Evolutionary conservation across 2,329 filamentous ascomycete species (phyloP), one percentile per base, ranked within the genome.

Genomic region (Diaporthe ilicicola): DNA sequence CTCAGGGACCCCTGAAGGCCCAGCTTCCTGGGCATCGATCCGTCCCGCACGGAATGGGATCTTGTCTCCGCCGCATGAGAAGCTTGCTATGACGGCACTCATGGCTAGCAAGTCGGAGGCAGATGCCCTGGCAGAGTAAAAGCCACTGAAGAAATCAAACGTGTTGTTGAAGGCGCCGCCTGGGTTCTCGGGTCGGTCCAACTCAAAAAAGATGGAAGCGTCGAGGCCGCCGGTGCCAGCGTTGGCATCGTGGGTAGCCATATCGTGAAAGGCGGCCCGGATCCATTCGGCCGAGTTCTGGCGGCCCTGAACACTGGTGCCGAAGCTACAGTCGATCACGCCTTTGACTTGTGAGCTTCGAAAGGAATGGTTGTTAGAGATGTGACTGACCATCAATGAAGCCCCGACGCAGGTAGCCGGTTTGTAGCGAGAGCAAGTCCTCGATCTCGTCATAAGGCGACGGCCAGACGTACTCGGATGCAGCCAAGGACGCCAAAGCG

Each of bases 261-360:
- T 76, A 64, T 80, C 78, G 65, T 80, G 78, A 67, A 77, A 80
- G 4, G 75, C 77, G 9, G 78, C 79, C 2, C 78, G 76, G 46
- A 80, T 74, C 78, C 78, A 80, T 73, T 80, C 78, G 2, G 77
- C 78, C 6, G 78, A 73, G 67, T 76, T 77, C 32, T 77, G 75
- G 17, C 74, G 74, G 32, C 77, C 77, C 10, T 72, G 70, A 39
- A 71, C 59, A 62, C 72, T 76, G 39, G 70, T 67, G 22, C 76
- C 74, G 9, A 74, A 73, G 27, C 59, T 42, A 48, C 59, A 62
- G 59, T 48, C 48, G 19, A 48, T 7, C 10, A 48, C 44, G 44
- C 59, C 56, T 62, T 34, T 6, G 10, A 3, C 0, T 48, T 62
- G 42, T 62, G 22, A 62, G 56, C 27, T 48, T 48, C 5, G 42